Base-by-base conservation (phyloP, 257 asterid genomes). In the Phtheirospermum japonicum region DNA sequence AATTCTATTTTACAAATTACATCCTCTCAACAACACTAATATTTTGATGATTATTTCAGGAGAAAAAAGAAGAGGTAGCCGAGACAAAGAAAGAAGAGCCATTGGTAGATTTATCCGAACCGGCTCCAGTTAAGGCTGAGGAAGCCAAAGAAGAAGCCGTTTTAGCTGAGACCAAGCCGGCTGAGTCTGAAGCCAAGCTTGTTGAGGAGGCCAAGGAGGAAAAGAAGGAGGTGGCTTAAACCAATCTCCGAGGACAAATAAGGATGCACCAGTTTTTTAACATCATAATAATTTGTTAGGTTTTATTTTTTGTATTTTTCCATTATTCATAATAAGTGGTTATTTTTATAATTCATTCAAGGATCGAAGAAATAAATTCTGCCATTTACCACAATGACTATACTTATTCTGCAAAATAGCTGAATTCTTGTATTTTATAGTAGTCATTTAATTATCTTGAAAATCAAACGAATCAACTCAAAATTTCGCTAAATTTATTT, bases 41-140 rank as follows among this genome's bases (percentile, higher is more conserved):
- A 42, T 42, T 23, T 1, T 23, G 28, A 23, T 3, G 28, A 23
- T 50, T 50, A 50, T 64, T 67, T 46, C 52, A 85, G 90, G 91
- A 85, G 54, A 17, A 3, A n/a, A 81, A 64, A 57, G 74, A 66
- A 52, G 75, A 64, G 39, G 85, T 54, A 71, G 70, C 6, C 20
- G 88, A 75, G 68, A 40, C 74, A 28, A 64, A 56, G 51, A 68
- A 68, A 56, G 76, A 75, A 57, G 75, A 60, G 51, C 73, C 81
- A 46, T 66, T 65, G 73, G 71, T 76, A 58, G 73, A 68, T 43
- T 9, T 56, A 20, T 49, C 81, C 17, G 82, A 77, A 64, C 72
- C 85, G 6, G 61, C 43, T 31, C 61, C 61, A 16, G 75, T 81
- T 2, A 73, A 83, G 63, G 62, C 50, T 10, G 83, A 76, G 68